Evolutionary conservation across 345 rosid species (phyloP).

Genomic region (Luvunga scandens): DNA sequence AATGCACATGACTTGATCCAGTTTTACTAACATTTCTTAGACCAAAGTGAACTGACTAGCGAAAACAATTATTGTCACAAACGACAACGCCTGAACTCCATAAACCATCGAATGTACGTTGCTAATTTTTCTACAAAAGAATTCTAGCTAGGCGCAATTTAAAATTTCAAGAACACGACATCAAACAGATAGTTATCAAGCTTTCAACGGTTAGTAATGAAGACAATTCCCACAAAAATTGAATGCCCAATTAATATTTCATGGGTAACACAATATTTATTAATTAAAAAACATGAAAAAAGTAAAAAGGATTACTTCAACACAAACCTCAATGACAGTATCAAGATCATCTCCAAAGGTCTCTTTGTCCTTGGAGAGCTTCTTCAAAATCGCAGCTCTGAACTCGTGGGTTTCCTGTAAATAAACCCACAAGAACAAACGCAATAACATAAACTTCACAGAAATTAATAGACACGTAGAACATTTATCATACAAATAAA

Average conservation of each 20-base stretch:
- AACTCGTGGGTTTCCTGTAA: slow-evolving; percentile 47
- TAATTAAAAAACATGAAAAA: neutral
- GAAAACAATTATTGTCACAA: neutral
- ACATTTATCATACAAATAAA: neutral
- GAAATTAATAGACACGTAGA: no score
- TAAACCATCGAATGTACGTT: neutral
- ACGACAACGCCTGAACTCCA: neutral
- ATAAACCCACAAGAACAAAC: neutral
- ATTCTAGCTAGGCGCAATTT: neutral
- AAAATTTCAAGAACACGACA: slow-evolving; percentile 4
- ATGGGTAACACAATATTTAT: neutral
- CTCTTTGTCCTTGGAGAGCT: slow-evolving; percentile 35
- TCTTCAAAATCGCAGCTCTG: slow-evolving; percentile 36
- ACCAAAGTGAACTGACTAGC: neutral
- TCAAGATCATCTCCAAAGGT: slow-evolving; percentile 39
- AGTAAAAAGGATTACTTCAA: slow-evolving; percentile 25
- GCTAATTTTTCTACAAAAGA: neutral
- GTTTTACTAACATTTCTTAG: neutral
- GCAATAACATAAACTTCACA: neutral
- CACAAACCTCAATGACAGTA: slow-evolving; percentile 32
- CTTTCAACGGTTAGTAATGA: neutral
- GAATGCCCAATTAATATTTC: neutral
- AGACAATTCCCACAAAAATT: neutral
- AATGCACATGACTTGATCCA: neutral
- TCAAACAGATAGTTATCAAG: neutral